Percentiles rank a stretch among this genome's conserved stretches.
phyloP scores from a whole-genome alignment of 805 yeast genomes.

The Nakazawaea ernobii region DNA sequence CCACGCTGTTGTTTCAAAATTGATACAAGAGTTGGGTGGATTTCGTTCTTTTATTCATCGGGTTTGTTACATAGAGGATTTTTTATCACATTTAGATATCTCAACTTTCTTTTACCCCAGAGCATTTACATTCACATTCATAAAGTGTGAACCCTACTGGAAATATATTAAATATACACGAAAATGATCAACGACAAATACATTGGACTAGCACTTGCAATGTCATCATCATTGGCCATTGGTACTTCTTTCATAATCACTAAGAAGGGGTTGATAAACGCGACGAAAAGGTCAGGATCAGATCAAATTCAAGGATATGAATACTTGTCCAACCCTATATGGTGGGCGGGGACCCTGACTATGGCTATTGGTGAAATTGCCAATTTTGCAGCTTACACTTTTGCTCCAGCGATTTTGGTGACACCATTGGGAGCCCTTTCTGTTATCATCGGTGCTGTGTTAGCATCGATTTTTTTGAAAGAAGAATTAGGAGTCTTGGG shows the following conservation, averaged over 20 bases:
- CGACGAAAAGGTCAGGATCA: constrained; percentile 55
- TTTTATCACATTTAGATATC: too few species aligned
- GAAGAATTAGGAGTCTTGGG: constrained; percentile 88
- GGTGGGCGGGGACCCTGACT: constrained; percentile 92
- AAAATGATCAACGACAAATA: constrained; percentile 68
- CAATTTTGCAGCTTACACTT: constrained; percentile 90
- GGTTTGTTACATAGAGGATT: too few species aligned
- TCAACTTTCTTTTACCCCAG: not conserved
- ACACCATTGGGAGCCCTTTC: constrained; percentile 90
- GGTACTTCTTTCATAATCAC: constrained; percentile 89
- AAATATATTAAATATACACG: not conserved
- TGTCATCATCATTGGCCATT: constrained; percentile 81
- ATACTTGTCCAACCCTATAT: constrained; percentile 76
- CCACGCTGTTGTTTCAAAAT: too few species aligned
- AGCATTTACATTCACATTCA: not conserved
- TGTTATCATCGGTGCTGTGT: constrained; percentile 86
- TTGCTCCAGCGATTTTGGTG: constrained; percentile 90
- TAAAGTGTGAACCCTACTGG: not conserved
- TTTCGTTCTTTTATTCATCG: too few species aligned
- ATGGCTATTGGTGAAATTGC: constrained; percentile 92
- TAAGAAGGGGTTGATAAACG: constrained; percentile 75
- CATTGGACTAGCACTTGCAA: constrained; percentile 83
- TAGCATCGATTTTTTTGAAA: constrained; percentile 78
- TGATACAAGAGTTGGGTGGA: too few species aligned
- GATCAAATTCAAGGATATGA: constrained; percentile 65